phyloP scores from a whole-genome alignment of 768 basidiomycete species.

The Leccinum aurantiacum region DNA sequence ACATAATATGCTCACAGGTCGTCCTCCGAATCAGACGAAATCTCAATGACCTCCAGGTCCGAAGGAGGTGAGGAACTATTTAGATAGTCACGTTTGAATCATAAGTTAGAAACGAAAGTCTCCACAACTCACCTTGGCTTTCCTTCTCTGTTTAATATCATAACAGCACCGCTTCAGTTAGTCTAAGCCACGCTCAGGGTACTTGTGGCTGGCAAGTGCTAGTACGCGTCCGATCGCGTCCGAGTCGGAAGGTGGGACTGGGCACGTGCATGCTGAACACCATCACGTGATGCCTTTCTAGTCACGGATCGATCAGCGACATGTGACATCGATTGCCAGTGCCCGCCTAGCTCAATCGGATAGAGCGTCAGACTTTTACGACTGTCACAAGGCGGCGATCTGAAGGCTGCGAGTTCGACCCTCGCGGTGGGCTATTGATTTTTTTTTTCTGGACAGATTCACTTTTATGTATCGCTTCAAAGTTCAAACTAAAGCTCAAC shows the following conservation, averaged over 20 bases:
- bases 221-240: neutral
- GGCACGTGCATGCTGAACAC: slow-evolving; percentile 20
- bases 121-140: slow-evolving; percentile 30
- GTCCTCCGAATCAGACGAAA: slow-evolving; percentile 50
- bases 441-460: neutral
- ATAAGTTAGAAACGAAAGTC: neutral
- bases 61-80: neutral
- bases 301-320: slow-evolving; percentile 31
- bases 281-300: slow-evolving; percentile 22
- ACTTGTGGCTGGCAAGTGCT: no score
- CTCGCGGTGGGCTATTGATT: slow-evolving; percentile 69
- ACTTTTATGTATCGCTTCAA: neutral
- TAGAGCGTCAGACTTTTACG: slow-evolving; percentile 66
- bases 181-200: no score
- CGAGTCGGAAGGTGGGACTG: no score
- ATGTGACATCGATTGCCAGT: slow-evolving; percentile 17
- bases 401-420: slow-evolving; percentile 87
- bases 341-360: slow-evolving; percentile 67
- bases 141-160: slow-evolving; percentile 52
- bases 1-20: slow-evolving; percentile 31
- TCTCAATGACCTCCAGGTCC: slow-evolving; percentile 47
- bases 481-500: no score
- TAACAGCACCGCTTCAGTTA: neutral
- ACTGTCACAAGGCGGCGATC: slow-evolving; percentile 51
- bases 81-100: neutral